Evolutionary conservation across 192 early-diverging fungal species (phyloP).

Genomic region (Coemansia sp.): DNA sequence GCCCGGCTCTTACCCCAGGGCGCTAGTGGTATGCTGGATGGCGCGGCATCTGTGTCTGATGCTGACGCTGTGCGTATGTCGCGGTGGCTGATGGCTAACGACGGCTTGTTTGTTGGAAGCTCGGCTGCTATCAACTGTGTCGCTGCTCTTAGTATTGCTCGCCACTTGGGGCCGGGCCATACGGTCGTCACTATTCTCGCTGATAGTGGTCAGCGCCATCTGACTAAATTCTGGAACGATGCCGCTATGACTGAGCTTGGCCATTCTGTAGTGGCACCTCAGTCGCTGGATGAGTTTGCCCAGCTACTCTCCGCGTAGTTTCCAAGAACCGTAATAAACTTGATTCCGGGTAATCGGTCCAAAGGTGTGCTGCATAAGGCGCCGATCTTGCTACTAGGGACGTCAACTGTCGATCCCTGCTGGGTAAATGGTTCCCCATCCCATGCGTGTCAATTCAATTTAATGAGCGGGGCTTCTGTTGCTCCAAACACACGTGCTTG

Average conservation of each 20-base stretch:
- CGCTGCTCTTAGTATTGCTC: slow-evolving; percentile 78
- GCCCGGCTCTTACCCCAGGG: slow-evolving; percentile 20
- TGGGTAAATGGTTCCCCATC: background rate
- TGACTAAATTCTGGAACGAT: slow-evolving; percentile 92
- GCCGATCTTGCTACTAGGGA: background rate
- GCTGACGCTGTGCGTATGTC: slow-evolving; percentile 89
- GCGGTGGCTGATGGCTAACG: slow-evolving; percentile 68
- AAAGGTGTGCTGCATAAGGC: background rate
- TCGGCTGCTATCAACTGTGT: slow-evolving; percentile 93
- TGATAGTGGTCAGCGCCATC: slow-evolving; percentile 88
- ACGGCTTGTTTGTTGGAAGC: slow-evolving; percentile 83
- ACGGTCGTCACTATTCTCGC: slow-evolving; percentile 90
- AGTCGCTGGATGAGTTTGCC: slow-evolving; percentile 23
- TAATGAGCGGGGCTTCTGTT: background rate
- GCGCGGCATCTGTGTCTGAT: slow-evolving; percentile 84
- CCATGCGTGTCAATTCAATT: background rate
- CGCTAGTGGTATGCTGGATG: slow-evolving; percentile 64
- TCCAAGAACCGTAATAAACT: background rate
- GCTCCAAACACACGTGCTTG: background rate
- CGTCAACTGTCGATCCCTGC: background rate
- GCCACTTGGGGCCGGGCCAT: slow-evolving; percentile 81
- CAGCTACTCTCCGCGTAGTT: slow-evolving; percentile 4
- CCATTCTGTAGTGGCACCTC: slow-evolving; percentile 12
- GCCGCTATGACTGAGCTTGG: slow-evolving; percentile 29
- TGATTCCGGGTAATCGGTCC: background rate